Evolutionary conservation across 1,139 yeast species (phyloP).

Genomic region (Spathaspora sp.): DNA sequence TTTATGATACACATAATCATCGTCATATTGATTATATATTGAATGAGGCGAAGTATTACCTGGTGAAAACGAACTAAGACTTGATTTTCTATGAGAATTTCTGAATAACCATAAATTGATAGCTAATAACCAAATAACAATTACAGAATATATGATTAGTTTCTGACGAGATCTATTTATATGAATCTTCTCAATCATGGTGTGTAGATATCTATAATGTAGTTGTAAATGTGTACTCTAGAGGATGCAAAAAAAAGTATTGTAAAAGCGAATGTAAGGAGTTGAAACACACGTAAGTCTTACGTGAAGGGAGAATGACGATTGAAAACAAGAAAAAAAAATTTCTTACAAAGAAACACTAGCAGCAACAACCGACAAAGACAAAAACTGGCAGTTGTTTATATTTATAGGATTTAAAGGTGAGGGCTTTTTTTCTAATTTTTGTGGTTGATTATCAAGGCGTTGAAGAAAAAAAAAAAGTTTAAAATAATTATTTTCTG

Average conservation of each 20-base stretch:
- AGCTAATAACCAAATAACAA: slow-evolving; percentile 11
- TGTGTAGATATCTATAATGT: background rate
- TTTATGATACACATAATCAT: background rate
- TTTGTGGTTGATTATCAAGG: too few species aligned
- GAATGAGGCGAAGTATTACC: slow-evolving; percentile 1
- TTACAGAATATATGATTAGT: slow-evolving; percentile 9
- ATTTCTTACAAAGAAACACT: too few species aligned
- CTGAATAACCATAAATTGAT: slow-evolving; percentile 12
- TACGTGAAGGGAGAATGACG: too few species aligned
- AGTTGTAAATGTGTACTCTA: too few species aligned
- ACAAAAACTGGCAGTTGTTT: too few species aligned
- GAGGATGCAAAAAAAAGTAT: background rate
- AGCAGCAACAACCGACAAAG: too few species aligned
- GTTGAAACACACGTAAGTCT: too few species aligned
- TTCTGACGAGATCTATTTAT: slow-evolving; percentile 13
- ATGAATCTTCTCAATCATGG: slow-evolving; percentile 13
- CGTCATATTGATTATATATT: slow-evolving; percentile 12
- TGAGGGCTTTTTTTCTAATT: too few species aligned
- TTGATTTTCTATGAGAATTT: slow-evolving; percentile 3
- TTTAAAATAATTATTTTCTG: too few species aligned
- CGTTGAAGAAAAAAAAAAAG: too few species aligned
- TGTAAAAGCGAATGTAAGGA: background rate
- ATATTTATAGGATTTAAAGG: too few species aligned
- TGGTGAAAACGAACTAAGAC: background rate
- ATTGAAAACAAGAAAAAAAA: too few species aligned